These are phyloP conservation scores for Saitozyma sp. DNA, from an alignment of 768 basidiomycete species.

Conservation along the genomic window DNA sequence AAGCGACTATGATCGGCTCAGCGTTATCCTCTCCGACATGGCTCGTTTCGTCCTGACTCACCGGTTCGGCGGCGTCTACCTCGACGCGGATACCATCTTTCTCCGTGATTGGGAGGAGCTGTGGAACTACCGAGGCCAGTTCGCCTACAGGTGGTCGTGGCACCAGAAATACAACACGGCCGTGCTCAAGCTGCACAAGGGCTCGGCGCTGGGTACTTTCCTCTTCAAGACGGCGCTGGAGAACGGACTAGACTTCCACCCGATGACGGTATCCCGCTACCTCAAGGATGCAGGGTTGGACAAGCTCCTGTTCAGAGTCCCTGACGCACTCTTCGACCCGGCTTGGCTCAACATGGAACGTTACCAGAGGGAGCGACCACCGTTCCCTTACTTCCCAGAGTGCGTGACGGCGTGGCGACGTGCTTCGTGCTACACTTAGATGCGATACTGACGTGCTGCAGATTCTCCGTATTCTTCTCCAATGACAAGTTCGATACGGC, in stretches of 20 bases:
- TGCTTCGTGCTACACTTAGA: not conserved
- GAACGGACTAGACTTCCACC: slow-evolving; percentile 91
- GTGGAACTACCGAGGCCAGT: slow-evolving; percentile 95
- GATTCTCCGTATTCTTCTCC: slow-evolving; percentile 67
- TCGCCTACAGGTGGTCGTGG: slow-evolving; percentile 94
- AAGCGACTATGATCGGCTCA: slow-evolving; percentile 82
- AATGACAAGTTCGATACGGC: slow-evolving; percentile 62
- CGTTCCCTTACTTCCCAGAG: slow-evolving; percentile 91
- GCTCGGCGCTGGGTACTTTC: slow-evolving; percentile 86
- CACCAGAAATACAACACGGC: slow-evolving; percentile 94
- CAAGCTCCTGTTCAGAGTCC: slow-evolving; percentile 77
- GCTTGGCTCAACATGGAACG: slow-evolving; percentile 94
- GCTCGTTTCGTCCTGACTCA: slow-evolving; percentile 96
- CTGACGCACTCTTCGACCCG: slow-evolving; percentile 93
- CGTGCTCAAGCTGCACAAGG: slow-evolving; percentile 88
- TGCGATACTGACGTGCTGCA: slow-evolving; percentile 48
- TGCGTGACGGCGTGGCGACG: slow-evolving; percentile 48
- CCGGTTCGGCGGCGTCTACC: slow-evolving; percentile 92
- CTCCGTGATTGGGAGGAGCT: slow-evolving; percentile 98
- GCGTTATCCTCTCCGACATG: slow-evolving; percentile 94
- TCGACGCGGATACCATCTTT: slow-evolving; percentile 94
- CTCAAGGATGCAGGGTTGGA: slow-evolving; percentile 85
- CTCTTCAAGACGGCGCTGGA: slow-evolving; percentile 90
- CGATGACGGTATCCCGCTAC: slow-evolving; percentile 90
- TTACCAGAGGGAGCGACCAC: slow-evolving; percentile 86